Base-by-base conservation (phyloP, 1,284 basidiomycete genomes). In the Ustilago xerochloae region DNA sequence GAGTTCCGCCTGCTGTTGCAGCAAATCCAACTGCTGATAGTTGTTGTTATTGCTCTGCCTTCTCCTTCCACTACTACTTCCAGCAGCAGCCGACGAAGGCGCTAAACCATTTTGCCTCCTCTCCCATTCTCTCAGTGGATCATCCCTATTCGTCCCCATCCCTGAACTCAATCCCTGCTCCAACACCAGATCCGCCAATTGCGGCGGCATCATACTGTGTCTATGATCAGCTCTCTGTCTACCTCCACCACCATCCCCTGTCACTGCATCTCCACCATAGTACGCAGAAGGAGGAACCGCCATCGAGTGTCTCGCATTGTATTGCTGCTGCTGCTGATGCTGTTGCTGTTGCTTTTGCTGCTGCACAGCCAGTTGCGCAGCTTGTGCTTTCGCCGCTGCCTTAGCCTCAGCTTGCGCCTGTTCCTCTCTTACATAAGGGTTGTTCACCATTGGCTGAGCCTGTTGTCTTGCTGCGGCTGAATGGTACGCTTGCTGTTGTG, bases 401-500 rank as follows among this genome's bases (percentile, higher is more conserved):
- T 72, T 64, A 33, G 71, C 79, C 45, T 72, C 64, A 5, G 65
- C 73, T 12, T 54, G 26, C 9, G 65, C 68, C 8, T 56, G 58
- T 29, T 73, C 73, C n/a, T 77, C 78, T 18, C 70, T 54, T 6
- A 72, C 79, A 39, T 81, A 80, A 15, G 80, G 79, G 35, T 80
- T 80, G 72, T 79, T 80, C 18, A 74, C 45, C 75, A 66, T 78
- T 63, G 69, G 81, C 62, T 68, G 78, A 58, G 78, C 84, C 86
- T 86, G 84, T 24, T 84, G 86, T n/a, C 79, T 64, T 22, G 69
- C 72, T 22, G 78, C 76, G 10, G 76, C 79, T 3, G 93, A 91
- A 6, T 92, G 94, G 84, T 93, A 94, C 18, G 90, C 91, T 85
- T 98, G 95, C 81, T 98, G 96, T 84, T 96, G 93, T 2, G 90